Conservation (phyloP, 2,329 filamentous ascomycete species). For the Ophiosphaerella korrae region DNA sequence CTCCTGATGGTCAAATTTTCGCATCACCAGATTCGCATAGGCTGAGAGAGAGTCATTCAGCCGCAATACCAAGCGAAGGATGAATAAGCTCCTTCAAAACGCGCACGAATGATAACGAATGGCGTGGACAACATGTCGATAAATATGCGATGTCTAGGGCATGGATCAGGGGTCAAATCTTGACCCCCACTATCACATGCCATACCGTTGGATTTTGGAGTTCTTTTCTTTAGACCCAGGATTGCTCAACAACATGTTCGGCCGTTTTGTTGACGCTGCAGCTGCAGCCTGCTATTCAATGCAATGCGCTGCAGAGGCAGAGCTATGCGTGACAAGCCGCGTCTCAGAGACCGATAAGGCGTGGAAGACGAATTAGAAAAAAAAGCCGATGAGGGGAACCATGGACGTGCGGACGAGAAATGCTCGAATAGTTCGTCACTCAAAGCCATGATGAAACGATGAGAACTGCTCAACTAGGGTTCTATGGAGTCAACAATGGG, state of each 20-base stretch:
- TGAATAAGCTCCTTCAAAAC: conserved; percentile 13
- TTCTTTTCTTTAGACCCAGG: conserved; percentile 6
- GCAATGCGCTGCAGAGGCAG: conserved; percentile 3
- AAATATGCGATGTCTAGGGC: not conserved
- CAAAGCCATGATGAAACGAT: not conserved
- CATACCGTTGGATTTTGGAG: not conserved
- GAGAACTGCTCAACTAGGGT: no score
- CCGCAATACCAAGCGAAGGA: conserved; percentile 12
- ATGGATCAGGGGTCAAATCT: not conserved
- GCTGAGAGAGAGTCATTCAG: conserved; percentile 1
- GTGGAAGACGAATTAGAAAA: not conserved
- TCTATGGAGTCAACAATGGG: not conserved
- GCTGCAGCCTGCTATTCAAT: conserved; percentile 7
- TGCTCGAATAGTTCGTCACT: not conserved
- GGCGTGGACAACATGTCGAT: conserved; percentile 2
- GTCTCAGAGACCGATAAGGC: conserved; percentile 6
- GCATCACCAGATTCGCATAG: no score
- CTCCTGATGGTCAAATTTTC: no score
- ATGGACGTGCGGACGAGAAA: not conserved
- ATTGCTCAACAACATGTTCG: conserved; percentile 10
- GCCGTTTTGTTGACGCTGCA: conserved; percentile 11
- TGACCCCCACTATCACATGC: conserved; percentile 25
- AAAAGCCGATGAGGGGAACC: conserved; percentile 3
- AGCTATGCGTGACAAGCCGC: conserved; percentile 16
- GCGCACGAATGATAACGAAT: conserved; percentile 10